Base-by-base conservation (phyloP, 169 alveolate species). In the Babesia caballi region DNA sequence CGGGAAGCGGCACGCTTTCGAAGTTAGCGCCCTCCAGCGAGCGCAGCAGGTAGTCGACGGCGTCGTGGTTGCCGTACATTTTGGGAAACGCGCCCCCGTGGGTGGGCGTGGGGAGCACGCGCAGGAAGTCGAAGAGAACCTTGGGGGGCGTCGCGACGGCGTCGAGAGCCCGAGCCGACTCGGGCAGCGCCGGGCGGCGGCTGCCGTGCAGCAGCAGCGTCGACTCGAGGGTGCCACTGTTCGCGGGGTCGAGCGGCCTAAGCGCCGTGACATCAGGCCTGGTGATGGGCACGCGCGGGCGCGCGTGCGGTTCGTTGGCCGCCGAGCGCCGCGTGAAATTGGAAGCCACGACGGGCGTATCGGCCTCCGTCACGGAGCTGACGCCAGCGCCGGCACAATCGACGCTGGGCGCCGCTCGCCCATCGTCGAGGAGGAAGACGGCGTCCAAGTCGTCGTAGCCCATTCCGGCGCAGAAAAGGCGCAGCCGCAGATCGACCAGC, bases 141-240 rank as follows among this genome's bases (percentile, higher is more conserved):
- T 78, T 78, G 49, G 75, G 74, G n/a, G 87, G 87, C 0, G 87
- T 78, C 25, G 74, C 83, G 17, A 69, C 59, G 14, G 84, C 6
- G 44, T 78, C 87, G 32, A 78, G 38, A 23, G 87, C 30, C 40
- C 71, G 50, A 41, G 44, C 66, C 38, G 17, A 40, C 28, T 85
- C 77, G n/a, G 87, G 87, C 21, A 78, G 49, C 21, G 51, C 50
- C 42, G 87, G 87, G 7, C 87, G 23, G 5, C 33, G 28, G 58
- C 71, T 23, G 28, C 72, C 82, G 53, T 78, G 87, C 54, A 78
- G 54, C 36, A 40, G 46, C 23, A 54, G 12, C 57, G 46, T 8
- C 8, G 83, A 23, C 44, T 78, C 87, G 46, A 78, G 35, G 8
- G 83, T 17, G 30, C 56, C 30, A 19, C 50, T 28, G 42, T 38